A percentile compares a stretch with the other conserved stretches of the same genome.
These are phyloP conservation scores for Halophytophthora polymorphica DNA, from an alignment of 352 stramenopile species.

Conservation along the genomic window DNA sequence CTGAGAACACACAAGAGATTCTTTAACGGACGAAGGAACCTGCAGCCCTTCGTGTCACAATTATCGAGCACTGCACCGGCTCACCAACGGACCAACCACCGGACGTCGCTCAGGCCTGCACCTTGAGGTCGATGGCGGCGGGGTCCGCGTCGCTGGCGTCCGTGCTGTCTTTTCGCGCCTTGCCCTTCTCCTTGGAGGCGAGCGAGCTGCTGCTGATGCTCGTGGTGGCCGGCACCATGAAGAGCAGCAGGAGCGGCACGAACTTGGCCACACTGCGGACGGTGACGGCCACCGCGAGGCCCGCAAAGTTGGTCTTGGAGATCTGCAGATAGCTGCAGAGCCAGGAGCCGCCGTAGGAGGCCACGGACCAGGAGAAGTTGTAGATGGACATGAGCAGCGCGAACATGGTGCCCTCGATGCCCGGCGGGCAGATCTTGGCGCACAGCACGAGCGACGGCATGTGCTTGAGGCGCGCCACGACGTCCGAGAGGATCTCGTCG, in stretches of 20 bases:
- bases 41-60: too few relatives aligned
- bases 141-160: slow-evolving; percentile 19
- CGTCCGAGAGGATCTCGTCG: slow-evolving; percentile 78
- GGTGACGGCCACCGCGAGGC: slow-evolving; percentile 49
- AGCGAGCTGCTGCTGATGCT: slow-evolving; percentile 58
- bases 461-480: slow-evolving; percentile 76
- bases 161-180: slow-evolving; percentile 23
- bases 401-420: slow-evolving; percentile 97
- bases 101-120: slow-evolving; percentile 15
- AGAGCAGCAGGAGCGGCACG: slow-evolving; percentile 64
- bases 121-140: slow-evolving; percentile 30
- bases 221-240: slow-evolving; percentile 70
- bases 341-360: slow-evolving; percentile 74
- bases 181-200: slow-evolving; percentile 21
- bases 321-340: slow-evolving; percentile 75
- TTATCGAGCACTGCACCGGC: neutral
- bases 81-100: slow-evolving; percentile 8
- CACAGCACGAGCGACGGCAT: slow-evolving; percentile 96
- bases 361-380: slow-evolving; percentile 80
- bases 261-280: slow-evolving; percentile 64
- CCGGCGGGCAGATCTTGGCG: slow-evolving; percentile 92
- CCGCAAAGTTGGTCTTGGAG: slow-evolving; percentile 70
- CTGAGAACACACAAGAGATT: too few relatives aligned
- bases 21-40: too few relatives aligned
- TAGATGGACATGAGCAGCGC: slow-evolving; percentile 88